Evolutionary conservation across 805 yeast genomes (phyloP).

Genomic region (Candida chauliodis): DNA sequence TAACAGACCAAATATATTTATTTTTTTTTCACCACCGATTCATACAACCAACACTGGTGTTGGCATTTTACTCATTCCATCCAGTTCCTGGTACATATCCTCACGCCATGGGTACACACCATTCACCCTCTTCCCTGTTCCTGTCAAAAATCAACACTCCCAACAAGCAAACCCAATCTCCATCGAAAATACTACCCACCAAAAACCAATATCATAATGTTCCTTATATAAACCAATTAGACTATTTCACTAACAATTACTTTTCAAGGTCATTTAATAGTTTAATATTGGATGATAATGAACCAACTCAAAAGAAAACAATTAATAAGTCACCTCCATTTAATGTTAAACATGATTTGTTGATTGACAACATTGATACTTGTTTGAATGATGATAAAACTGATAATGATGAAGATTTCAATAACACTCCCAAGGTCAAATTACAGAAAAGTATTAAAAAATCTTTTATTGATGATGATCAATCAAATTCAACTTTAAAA

Average conservation of each 20-base stretch:
- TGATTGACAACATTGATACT: conserved; percentile 21
- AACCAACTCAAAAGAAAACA: conserved; percentile 14
- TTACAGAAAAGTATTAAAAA: neutral
- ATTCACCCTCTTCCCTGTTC: too few relatives aligned
- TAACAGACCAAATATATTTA: too few relatives aligned
- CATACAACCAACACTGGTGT: too few relatives aligned
- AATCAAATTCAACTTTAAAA: conserved; percentile 6
- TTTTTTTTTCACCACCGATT: too few relatives aligned
- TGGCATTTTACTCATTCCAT: too few relatives aligned
- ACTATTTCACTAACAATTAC: conserved; percentile 36
- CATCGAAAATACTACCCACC: neutral
- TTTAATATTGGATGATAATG: conserved; percentile 34
- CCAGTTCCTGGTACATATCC: too few relatives aligned
- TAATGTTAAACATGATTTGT: conserved; percentile 31
- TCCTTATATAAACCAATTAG: conserved; percentile 14
- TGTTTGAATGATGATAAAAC: conserved; percentile 13
- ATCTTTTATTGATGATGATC: conserved; percentile 1
- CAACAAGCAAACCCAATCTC: too few relatives aligned
- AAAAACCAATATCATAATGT: conserved; percentile 1
- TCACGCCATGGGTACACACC: too few relatives aligned
- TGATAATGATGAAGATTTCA: conserved; percentile 7
- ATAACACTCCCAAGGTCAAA: conserved; percentile 3
- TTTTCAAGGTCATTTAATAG: conserved; percentile 42
- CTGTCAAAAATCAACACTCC: too few relatives aligned
- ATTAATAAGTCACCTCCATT: conserved; percentile 42